Evolutionary conservation across 1,284 basidiomycete species (phyloP), one percentile per base, ranked within the genome.

Genomic region (Afroboletus lepidellus): DNA sequence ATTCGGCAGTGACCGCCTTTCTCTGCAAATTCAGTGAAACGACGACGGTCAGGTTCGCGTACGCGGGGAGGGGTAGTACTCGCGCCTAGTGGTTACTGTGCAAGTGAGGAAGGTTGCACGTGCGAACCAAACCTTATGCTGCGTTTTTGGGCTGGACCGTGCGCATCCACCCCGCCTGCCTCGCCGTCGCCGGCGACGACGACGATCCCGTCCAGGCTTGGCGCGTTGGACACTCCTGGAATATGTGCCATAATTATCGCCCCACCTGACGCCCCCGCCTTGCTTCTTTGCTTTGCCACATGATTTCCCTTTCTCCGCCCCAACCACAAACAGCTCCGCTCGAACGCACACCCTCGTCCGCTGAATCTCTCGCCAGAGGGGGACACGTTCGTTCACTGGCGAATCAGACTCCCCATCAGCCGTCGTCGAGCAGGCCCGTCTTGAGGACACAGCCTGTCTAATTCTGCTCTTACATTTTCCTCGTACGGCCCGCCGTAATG

Each of bases 321-420:
- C 62, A 67, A 67, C 66, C 60, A 57, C 30, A 32, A 48, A 55
- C 56, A 70, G 66, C 66, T 67, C 66, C 66, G 66, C 66, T 71
- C 69, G 51, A 69, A 71, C 69, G 42, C 41, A 8, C 32, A 6
- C 33, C 39, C n/a, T 20, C 25, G 24, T 5, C 8, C 18, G 23
- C n/a, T 21, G 20, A 16, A 27, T 41, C 46, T 55, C 20, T 42
- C 43, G n/a, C 24, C 11, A 5, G 20, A 8, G 37, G 44, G 29
- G 38, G n/a, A 11, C 30, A 20, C 8, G 13, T 33, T 24, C 8
- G 6, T 20, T 20, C 34, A 16, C 2, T 25, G 21, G 27, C 30
- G 30, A 47, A 54, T 38, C 58, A 39, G 30, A n/a, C 20, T 25
- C 41, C 29, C n/a, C n/a, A 21, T 32, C n/a, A 12, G 20, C 18